These are phyloP conservation scores for Chlorella sp. DNA, from an alignment of 139 green algal species.

Conservation along the genomic window DNA sequence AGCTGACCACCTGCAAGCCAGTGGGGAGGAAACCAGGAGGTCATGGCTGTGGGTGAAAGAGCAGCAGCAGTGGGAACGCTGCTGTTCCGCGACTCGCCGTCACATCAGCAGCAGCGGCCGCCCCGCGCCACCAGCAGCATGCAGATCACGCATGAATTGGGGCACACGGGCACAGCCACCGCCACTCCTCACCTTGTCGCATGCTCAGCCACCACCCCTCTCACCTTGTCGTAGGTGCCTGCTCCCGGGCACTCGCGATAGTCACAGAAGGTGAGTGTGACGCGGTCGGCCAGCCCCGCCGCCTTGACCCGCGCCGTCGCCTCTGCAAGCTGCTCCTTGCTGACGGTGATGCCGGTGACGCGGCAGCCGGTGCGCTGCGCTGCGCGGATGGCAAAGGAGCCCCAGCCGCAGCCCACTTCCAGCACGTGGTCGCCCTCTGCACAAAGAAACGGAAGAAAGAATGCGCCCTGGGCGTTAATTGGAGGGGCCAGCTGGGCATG, in stretches of 20 bases:
- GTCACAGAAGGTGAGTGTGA: conserved; percentile 92
- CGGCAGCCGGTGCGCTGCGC: conserved; percentile 68
- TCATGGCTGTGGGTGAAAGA: too few relatives aligned
- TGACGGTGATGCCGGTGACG: conserved; percentile 83
- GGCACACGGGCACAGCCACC: too few relatives aligned
- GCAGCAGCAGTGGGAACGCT: too few relatives aligned
- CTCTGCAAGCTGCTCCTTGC: conserved; percentile 93
- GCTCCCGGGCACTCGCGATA: conserved; percentile 77
- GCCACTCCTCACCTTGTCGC: too few relatives aligned
- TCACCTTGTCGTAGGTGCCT: conserved; percentile 80
- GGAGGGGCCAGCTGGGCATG: too few relatives aligned
- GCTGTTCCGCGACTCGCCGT: too few relatives aligned
- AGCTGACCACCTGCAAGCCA: conserved; percentile 60
- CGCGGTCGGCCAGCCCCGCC: conserved; percentile 79
- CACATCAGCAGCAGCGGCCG: too few relatives aligned
- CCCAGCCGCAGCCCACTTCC: conserved; percentile 98
- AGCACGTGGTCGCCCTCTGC: conserved; percentile 79
- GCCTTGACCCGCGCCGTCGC: conserved; percentile 76
- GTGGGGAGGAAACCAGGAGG: not conserved
- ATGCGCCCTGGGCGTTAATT: too few relatives aligned
- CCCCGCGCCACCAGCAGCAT: too few relatives aligned
- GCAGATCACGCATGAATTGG: too few relatives aligned
- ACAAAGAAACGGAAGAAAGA: too few relatives aligned
- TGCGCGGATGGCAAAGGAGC: conserved; percentile 88
- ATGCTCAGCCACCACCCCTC: not conserved